A percentile compares a stretch with the other conserved stretches of the same genome.
phyloP scores from a whole-genome alignment of 2,329 filamentous ascomycete species.

The Uncinocarpus reesii region DNA sequence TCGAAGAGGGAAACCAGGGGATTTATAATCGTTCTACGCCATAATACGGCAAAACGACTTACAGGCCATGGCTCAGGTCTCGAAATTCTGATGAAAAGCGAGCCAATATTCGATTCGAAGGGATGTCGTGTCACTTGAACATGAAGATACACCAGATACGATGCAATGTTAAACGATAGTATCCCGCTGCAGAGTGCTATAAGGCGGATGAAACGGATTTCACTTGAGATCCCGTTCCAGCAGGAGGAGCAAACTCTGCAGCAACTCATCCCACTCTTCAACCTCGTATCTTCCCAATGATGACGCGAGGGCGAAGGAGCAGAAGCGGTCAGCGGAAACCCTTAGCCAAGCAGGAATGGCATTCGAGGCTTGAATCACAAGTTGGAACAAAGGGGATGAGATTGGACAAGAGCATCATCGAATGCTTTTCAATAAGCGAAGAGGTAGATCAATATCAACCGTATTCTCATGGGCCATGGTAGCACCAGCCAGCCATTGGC shows the following conservation, averaged over 20 bases:
- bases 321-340: slow-evolving; percentile 3
- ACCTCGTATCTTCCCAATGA: neutral
- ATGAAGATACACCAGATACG: neutral
- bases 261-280: slow-evolving; percentile 3
- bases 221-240: neutral
- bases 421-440: neutral
- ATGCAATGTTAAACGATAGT: neutral
- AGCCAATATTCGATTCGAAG: neutral
- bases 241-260: neutral
- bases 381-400: neutral
- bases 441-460: neutral
- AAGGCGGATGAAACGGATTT: neutral
- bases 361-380: neutral
- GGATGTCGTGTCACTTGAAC: neutral
- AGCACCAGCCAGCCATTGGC: slow-evolving; percentile 7
- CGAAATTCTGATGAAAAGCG: too few relatives aligned
- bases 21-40: neutral
- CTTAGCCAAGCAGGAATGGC: neutral
- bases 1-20: neutral
- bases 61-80: too few relatives aligned
- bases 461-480: neutral
- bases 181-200: slow-evolving; percentile 2
- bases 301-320: neutral
- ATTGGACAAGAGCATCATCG: neutral
- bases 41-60: too few relatives aligned